Evolutionary conservation across 1,284 basidiomycete species (phyloP), one percentile per base, ranked within the genome.

Genomic region (Cystobasidium slooffiae): DNA sequence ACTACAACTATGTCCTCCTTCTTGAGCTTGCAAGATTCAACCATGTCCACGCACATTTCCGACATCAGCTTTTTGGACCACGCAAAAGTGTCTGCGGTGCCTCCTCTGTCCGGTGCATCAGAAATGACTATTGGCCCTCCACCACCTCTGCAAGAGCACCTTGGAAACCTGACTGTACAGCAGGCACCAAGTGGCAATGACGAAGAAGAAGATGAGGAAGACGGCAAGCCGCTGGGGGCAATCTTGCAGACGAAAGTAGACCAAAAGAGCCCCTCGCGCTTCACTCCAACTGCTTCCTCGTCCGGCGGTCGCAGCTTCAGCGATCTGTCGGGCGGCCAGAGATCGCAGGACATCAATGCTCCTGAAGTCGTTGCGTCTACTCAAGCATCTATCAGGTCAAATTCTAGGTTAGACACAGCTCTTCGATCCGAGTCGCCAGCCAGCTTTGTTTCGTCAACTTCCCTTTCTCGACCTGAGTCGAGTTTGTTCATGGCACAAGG

Each of bases 391-490:
- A 14, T 22, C n/a, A n/a, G 24, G 31, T 7, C 44, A 16, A 44
- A 12, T 41, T 10, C 5, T 49, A 12, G 20, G 16, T 31, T 49
- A 43, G n/a, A 53, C 10, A 41, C 16, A 10, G 43, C 61, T 24
- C 6, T 59, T 41, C 58, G 69, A 14, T 61, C 59, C n/a, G 59
- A 63, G 12, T 72, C 59, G 12, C 66, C 66, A 3, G 66, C 66
- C 9, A 68, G 66, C 20, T 10, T 44, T 6, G n/a, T 39, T 18
- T 56, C 53, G 10, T 58, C 66, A 24, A 56, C 7, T 44, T 58
- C 66, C 18, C 16, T 68, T 16, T 68, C 66, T 20, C 52, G 66
- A 6, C 66, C 66, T 5, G 53, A 22, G 7, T 68, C 66, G 5
- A 68, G 66, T 16, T 37, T 68, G 12, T 59, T 59, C 20, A 47